Conservation (phyloP, 2,329 filamentous ascomycete genomes). For the Xylaria sp. region DNA sequence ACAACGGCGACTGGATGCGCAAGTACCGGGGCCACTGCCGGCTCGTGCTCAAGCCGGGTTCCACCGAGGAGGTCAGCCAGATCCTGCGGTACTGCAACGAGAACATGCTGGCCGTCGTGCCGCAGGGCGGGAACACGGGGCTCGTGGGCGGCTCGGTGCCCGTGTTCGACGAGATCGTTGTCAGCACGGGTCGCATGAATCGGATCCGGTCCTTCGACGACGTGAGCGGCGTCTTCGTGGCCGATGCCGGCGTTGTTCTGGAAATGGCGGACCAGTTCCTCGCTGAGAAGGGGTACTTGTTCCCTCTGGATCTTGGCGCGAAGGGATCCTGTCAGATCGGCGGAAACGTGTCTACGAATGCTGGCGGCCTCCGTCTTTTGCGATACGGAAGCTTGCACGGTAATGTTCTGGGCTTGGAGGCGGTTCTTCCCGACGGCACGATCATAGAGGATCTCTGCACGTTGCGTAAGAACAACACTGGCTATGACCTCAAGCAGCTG, state of each 20-base stretch:
- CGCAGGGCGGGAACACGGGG: constrained; percentile 96
- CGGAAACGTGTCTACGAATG: constrained; percentile 95
- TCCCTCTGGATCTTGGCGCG: constrained; percentile 95
- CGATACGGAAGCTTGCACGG: constrained; percentile 96
- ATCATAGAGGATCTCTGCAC: constrained; percentile 88
- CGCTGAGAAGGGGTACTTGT: constrained; percentile 85
- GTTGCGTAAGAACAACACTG: constrained; percentile 97
- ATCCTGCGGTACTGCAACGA: constrained; percentile 96
- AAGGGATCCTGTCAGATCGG: constrained; percentile 98
- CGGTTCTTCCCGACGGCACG: constrained; percentile 91
- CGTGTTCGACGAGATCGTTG: constrained; percentile 97
- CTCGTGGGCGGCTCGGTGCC: constrained; percentile 95
- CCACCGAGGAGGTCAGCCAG: constrained; percentile 88
- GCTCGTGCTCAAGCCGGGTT: constrained; percentile 86
- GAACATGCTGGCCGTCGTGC: constrained; percentile 89
- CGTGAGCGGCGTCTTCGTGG: constrained; percentile 88
- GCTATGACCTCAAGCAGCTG: constrained; percentile 81
- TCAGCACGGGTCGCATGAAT: constrained; percentile 93
- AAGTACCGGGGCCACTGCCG: constrained; percentile 94
- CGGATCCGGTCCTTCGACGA: constrained; percentile 91
- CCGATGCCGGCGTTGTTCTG: constrained; percentile 89
- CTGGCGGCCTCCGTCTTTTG: constrained; percentile 87
- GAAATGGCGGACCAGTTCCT: constrained; percentile 90
- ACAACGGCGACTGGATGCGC: constrained; percentile 99
- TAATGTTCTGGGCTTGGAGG: constrained; percentile 90